Percentiles rank a stretch among this genome's conserved stretches.
Evolutionary conservation across 768 basidiomycete species (phyloP).

Genomic region (Omphalotus guepiniiformis): DNA sequence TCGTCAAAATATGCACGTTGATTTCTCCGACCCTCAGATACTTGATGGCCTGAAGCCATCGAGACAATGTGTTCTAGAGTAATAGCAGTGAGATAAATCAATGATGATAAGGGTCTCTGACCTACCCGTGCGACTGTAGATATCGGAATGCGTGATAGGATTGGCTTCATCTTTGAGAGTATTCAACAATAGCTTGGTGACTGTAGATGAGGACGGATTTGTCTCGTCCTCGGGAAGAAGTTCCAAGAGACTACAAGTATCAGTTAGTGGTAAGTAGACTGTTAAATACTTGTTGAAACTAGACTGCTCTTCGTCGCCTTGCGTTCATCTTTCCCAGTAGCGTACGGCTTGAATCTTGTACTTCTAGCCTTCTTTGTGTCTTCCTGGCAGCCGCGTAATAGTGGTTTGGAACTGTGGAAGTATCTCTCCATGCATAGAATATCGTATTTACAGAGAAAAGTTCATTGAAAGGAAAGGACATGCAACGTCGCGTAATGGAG

Average conservation of each 20-base stretch:
- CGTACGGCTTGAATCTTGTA: constrained; percentile 6
- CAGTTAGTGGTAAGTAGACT: too few species aligned
- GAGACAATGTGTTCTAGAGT: constrained; percentile 54
- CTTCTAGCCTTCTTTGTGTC: background rate
- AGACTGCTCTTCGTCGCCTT: constrained; percentile 1
- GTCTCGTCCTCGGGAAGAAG: constrained; percentile 1
- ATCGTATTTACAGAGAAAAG: constrained; percentile 4
- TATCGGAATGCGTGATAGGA: constrained; percentile 75
- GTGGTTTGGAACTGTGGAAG: constrained; percentile 1
- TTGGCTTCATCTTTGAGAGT: constrained; percentile 63
- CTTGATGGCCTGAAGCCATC: constrained; percentile 66
- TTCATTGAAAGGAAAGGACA: background rate
- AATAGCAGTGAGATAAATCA: background rate
- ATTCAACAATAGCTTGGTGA: constrained; percentile 57
- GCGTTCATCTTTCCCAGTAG: background rate
- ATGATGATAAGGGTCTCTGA: constrained; percentile 1
- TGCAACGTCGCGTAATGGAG: background rate
- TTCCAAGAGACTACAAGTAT: constrained; percentile 5
- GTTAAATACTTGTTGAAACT: background rate
- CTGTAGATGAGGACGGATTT: constrained; percentile 28
- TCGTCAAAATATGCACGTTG: constrained; percentile 36
- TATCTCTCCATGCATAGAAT: constrained; percentile 10
- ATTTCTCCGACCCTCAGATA: constrained; percentile 41
- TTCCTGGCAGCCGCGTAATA: background rate
- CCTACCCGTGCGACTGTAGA: constrained; percentile 57